A percentile compares a stretch with the other conserved stretches of the same genome.
phyloP scores from a whole-genome alignment of 2,329 filamentous ascomycete genomes.

The Aspergillus viridinutans region DNA sequence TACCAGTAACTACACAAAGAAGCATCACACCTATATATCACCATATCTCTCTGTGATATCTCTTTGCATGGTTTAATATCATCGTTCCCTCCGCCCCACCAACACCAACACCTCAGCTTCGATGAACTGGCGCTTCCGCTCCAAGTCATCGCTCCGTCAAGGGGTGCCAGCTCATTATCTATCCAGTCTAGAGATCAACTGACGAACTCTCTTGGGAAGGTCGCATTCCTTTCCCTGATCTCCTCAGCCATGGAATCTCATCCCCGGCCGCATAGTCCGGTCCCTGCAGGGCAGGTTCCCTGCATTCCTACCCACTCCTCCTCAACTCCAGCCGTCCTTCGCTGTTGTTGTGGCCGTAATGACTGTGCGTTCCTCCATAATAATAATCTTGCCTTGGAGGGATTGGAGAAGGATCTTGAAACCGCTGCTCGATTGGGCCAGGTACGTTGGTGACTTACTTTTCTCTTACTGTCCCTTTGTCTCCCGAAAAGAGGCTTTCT shows the following conservation, averaged over 20 bases:
- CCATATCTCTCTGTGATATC: not conserved
- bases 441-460: conserved; percentile 57
- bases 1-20: not conserved
- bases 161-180: conserved; percentile 24
- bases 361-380: conserved; percentile 78
- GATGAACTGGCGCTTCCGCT: conserved; percentile 17
- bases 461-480: conserved; percentile 3
- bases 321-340: conserved; percentile 23
- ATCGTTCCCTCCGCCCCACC: not conserved
- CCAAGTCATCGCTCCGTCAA: conserved; percentile 18
- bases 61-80: not conserved
- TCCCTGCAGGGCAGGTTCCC: conserved; percentile 16
- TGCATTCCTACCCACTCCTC: conserved; percentile 33
- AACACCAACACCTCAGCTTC: conserved; percentile 2
- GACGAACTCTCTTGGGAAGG: conserved; percentile 1
- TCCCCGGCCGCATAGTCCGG: conserved; percentile 22
- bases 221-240: conserved; percentile 9
- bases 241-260: conserved; percentile 20
- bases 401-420: conserved; percentile 80
- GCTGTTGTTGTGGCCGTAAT: conserved; percentile 79
- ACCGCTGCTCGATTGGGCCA: conserved; percentile 84
- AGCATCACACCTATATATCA: not conserved
- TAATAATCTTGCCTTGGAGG: conserved; percentile 72
- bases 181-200: not conserved
- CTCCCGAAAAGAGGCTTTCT: not conserved